A percentile compares a stretch with the other conserved stretches of the same genome.
Evolutionary conservation across 2,329 filamentous ascomycete genomes (phyloP).

Genomic region (Bisporella sp.): DNA sequence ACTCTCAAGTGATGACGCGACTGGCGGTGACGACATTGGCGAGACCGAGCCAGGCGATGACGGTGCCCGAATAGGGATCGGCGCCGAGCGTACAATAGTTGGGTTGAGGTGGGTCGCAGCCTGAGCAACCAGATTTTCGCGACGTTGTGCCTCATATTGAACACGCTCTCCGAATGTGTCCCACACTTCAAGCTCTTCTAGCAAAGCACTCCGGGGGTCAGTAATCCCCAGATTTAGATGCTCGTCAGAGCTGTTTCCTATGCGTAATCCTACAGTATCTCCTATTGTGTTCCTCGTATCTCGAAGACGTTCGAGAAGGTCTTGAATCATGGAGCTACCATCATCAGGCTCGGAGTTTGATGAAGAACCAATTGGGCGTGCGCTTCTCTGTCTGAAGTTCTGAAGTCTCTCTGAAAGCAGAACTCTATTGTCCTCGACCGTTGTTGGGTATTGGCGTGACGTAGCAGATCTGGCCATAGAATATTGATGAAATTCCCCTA

Average conservation of each 20-base stretch:
- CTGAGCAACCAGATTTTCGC: background rate
- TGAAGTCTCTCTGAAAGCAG: conserved; percentile 14
- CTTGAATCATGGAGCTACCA: background rate
- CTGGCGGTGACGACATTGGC: conserved; percentile 3
- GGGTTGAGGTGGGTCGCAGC: background rate
- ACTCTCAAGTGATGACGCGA: conserved; percentile 2
- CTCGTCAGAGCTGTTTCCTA: background rate
- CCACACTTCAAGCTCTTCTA: conserved; percentile 17
- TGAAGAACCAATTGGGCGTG: background rate
- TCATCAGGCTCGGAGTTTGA: conserved; percentile 4
- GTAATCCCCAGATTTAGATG: background rate
- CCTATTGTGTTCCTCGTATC: conserved; percentile 14
- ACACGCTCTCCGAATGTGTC: conserved; percentile 15
- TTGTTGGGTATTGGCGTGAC: background rate
- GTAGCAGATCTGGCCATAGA: background rate
- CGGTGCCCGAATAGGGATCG: conserved; percentile 8
- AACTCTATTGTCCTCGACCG: conserved; percentile 3
- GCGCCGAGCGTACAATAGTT: background rate
- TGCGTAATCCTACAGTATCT: conserved; percentile 11
- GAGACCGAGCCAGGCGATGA: background rate
- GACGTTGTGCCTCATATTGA: conserved; percentile 17
- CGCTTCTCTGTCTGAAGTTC: conserved; percentile 15
- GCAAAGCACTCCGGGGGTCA: conserved; percentile 12
- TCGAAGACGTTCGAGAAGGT: conserved; percentile 10
- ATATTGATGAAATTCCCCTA: background rate